Evolutionary conservation across 257 asterid genomes (phyloP), one percentile per base, ranked within the genome.

Genomic region (Knoxia roxburghii): DNA sequence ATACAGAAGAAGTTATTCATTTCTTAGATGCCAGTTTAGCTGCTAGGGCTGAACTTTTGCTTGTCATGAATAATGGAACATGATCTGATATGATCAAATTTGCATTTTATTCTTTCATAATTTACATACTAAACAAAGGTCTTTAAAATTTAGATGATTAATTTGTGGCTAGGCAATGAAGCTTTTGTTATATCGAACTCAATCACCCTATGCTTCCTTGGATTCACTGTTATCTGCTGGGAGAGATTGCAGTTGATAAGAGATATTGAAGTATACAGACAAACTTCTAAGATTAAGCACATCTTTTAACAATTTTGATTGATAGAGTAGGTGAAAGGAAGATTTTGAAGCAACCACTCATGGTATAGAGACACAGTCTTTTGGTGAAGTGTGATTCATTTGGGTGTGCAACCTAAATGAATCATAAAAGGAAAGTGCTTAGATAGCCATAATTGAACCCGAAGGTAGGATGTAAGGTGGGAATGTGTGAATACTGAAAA

Each of bases 41-140:
- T 60, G 70, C 43, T 54, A 89, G 86, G 37, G 95, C 90, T 15
- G 95, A 91, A 78, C 73, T 87, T 76, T 78, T 91, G 69, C 96
- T 91, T 17, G 80, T 89, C 68, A 72, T 73, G 92, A 81, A 82
- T 64, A 74, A 64, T 48, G 70, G 79, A 61, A 67, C 73, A 56
- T 74, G 80, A 80, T 43, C 66, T 24, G 26, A 2, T 1, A 57
- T 15, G 2, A 6, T 7, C 15, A 12, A 32, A 32, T 57, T 15
- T 15, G 10, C 14, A 8, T 35, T 33, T 10, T 20, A 10, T 14
- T 58, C 5, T 26, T 58, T 2, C 45, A 32, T 58, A 32, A 15
- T 58, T 58, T 3, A n/a, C 43, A 35, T 66, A 15, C 35, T n/a
- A 21, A 37, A 67, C 26, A 21, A 24, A 55, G 45, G 55, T 50